Evolutionary conservation across 202 grass and related monocot species (phyloP).

Genomic region (Carex arenaria): DNA sequence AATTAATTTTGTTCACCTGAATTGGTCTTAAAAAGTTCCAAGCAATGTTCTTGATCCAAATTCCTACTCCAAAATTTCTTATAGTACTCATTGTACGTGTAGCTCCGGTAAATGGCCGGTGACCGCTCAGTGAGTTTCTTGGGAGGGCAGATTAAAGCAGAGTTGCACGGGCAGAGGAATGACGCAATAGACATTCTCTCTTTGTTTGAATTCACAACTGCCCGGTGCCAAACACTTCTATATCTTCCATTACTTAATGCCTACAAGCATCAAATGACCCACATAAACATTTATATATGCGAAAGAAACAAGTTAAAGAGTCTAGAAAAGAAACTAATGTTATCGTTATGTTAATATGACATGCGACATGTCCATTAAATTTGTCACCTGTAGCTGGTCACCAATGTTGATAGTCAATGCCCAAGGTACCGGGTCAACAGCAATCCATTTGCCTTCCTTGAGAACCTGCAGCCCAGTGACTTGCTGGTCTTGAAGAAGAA

Average conservation of each 20-base stretch:
- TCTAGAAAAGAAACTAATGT: neutral
- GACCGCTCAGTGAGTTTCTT: slow-evolving; percentile 42
- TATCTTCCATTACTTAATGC: slow-evolving; percentile 74
- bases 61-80: slow-evolving; percentile 89
- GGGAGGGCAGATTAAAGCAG: slow-evolving; percentile 45
- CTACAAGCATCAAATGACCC: slow-evolving; percentile 16
- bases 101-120: slow-evolving; percentile 58
- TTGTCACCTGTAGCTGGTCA: slow-evolving; percentile 70
- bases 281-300: neutral
- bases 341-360: neutral
- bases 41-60: slow-evolving; percentile 80
- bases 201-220: slow-evolving; percentile 57
- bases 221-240: slow-evolving; percentile 85
- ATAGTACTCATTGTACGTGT: slow-evolving; percentile 91
- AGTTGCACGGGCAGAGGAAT: slow-evolving; percentile 80
- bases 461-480: slow-evolving; percentile 69
- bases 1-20: neutral
- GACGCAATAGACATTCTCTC: slow-evolving; percentile 78
- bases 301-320: too few relatives aligned
- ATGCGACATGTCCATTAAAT: neutral
- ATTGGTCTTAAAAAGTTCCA: slow-evolving; percentile 71
- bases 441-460: slow-evolving; percentile 57
- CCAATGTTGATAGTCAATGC: slow-evolving; percentile 77
- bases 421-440: slow-evolving; percentile 53
- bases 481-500: slow-evolving; percentile 64